Evolutionary conservation across 192 early-diverging fungal genomes (phyloP).

Genomic region (Phycomyces blakesleeanus): DNA sequence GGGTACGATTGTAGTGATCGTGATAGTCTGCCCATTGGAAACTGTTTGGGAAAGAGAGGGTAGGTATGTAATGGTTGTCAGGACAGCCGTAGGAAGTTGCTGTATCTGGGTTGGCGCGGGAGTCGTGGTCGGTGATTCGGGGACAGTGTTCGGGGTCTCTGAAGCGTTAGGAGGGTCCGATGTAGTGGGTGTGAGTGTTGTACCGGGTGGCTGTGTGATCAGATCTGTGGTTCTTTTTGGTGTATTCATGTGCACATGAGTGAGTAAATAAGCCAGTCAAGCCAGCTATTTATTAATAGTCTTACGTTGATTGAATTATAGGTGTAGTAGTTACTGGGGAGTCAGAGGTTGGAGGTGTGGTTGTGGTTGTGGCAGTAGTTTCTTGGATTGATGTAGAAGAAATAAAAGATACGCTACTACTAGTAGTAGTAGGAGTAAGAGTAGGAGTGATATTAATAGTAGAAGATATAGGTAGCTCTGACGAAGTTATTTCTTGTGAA

Average conservation of each 20-base stretch:
- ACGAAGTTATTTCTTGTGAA: not conserved
- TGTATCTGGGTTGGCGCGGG: not conserved
- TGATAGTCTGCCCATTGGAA: conserved; percentile 9
- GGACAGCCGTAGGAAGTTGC: not conserved
- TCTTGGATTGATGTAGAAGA: not conserved
- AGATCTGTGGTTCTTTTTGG: not conserved
- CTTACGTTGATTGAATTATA: not conserved
- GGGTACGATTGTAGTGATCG: conserved; percentile 7
- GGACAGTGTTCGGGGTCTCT: not conserved
- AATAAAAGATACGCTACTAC: not conserved
- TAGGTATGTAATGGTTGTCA: conserved; percentile 4
- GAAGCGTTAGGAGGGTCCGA: not conserved
- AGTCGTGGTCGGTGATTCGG: not conserved
- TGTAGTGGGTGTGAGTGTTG: not conserved
- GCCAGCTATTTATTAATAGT: not conserved
- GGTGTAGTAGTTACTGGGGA: not conserved
- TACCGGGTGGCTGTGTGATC: not conserved
- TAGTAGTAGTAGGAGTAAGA: not conserved
- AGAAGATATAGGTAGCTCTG: not conserved
- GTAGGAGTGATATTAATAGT: not conserved
- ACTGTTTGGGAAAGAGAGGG: conserved; percentile 2
- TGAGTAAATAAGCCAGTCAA: not conserved
- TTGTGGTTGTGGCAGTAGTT: not conserved
- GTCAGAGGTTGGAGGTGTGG: not conserved
- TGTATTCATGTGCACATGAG: no score